Evolutionary conservation across 768 basidiomycete genomes (phyloP), one percentile per base, ranked within the genome.

Genomic region (Clathrus columnatus): DNA sequence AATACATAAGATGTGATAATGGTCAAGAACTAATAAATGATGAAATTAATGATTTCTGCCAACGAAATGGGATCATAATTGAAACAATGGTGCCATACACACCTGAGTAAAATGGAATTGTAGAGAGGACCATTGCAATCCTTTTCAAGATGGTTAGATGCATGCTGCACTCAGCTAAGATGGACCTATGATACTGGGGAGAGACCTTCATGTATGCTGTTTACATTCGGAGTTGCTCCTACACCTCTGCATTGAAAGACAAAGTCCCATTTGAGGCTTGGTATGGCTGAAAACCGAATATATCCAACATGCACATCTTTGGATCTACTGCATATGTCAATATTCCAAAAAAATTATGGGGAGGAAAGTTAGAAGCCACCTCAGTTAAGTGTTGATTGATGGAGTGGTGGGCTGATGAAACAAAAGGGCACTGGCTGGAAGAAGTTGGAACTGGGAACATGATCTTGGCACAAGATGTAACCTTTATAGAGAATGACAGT

Each of bases 11-110:
- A 2, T 53, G 52, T 2, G 67, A 69, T 46, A 67, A 64, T 48
- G 66, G 66, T 1, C 59, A 43, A 6, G 66, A 69, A 48, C 62
- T 61, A 21, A 48, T 64, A 1, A 64, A 63, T 23, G 30, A 50
- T 1, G 43, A 46, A 11, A 50, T 66, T 11, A 42, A 61, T 11
- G 26, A 23, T 29, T 46, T 21, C 26, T 28, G 21, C 20, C 10
- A 50, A 26, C 8, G n/a, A n/a, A 50, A 50, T n/a, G 48, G 48
- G 10, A 50, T 50, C 27, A 21, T 24, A 7, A 14, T 14, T 18
- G 48, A 50, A 23, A 50, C 21, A 28, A 24, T 23, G 7, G 27
- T 50, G 14, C 48, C 48, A 7, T 50, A 50, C 48, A 50, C 48
- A 24, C 48, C 21, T 7, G 27, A 50, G n/a, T 23, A 50, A 23